Base-by-base conservation (phyloP, 2,329 filamentous ascomycete genomes). In the Sclerotinia nivalis region DNA sequence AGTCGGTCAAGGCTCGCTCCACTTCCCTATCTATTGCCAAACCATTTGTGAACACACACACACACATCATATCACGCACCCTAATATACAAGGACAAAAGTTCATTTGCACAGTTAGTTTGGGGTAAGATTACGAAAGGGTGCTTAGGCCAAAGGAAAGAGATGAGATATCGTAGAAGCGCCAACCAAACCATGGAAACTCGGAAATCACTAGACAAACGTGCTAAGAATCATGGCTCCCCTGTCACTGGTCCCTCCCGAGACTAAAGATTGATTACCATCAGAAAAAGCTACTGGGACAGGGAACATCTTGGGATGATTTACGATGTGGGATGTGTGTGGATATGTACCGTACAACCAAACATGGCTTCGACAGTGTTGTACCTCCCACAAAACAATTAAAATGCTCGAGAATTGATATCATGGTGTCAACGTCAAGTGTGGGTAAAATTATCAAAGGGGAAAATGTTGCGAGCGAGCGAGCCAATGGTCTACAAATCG, bases 1-100 rank as follows among this genome's bases (percentile, higher is more conserved):
- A 56, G 67, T 65, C 67, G 49, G 67, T 67, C 65, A 59, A 65
- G 61, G 52, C 47, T 64, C 61, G 40, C 61, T 54, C 61, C 61
- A 65, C 47, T 52, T 45, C 37, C 37, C 56, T 62, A 49, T 49
- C 43, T 62, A 28, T 25, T 62, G 59, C 59, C 60, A 52, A 64
- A 37, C 60, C 60, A 52, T 18, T 64, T 37, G 25, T 37, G 47
- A 40, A 52, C 61, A 65, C 61, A 62, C 55, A 40, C 49, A 15
- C 54, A 37, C 37, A n/a, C 5, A 54, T 18, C 28, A 22, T 22
- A 13, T 34, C 31, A 8, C 15, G 8, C 22, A 52, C 47, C 47
- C 61, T 65, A 52, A 65, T 4, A 65, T 65, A 40, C 61, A 40
- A 65, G 47, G 61, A 22, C 13, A 28, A 50, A 64, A 40, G 31